A percentile compares a stretch with the other conserved stretches of the same genome.
phyloP scores from a whole-genome alignment of 805 yeast species.

The Pichia paraexigua region DNA sequence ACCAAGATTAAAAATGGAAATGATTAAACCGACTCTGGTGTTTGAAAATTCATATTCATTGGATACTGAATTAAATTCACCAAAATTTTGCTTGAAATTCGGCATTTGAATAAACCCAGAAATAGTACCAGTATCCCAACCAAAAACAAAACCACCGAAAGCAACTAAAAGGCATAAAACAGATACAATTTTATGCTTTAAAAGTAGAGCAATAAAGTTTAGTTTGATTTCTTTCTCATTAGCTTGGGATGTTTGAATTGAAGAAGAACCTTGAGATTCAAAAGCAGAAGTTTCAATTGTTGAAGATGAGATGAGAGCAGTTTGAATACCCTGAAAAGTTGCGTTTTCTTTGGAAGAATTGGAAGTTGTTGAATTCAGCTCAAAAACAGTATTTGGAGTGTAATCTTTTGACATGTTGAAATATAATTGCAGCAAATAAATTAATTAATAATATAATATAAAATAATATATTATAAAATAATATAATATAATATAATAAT shows the following conservation, averaged over 20 bases:
- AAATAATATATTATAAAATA: too few species aligned
- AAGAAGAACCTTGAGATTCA: background rate
- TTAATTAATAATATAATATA: too few species aligned
- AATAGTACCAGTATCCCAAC: slow-evolving; percentile 73
- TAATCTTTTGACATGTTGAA: background rate
- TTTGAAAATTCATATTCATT: slow-evolving; percentile 38
- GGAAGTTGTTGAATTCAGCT: background rate
- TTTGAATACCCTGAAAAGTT: background rate
- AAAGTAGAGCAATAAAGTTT: background rate
- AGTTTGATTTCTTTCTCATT: background rate
- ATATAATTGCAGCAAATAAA: background rate
- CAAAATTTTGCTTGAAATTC: slow-evolving; percentile 46
- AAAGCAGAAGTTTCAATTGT: background rate
- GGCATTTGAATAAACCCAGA: slow-evolving; percentile 62
- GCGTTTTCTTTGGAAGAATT: background rate
- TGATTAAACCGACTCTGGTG: slow-evolving; percentile 49
- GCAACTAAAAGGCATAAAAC: slow-evolving; percentile 48
- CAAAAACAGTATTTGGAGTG: background rate
- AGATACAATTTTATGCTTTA: slow-evolving; percentile 15
- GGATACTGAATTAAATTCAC: slow-evolving; percentile 27
- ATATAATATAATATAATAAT: too few species aligned
- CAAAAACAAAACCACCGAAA: slow-evolving; percentile 71
- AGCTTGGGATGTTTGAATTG: background rate
- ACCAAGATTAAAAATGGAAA: slow-evolving; percentile 61
- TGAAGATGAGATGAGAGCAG: background rate